Conservation (phyloP, 345 rosid species). For the Clausena lansium region DNA sequence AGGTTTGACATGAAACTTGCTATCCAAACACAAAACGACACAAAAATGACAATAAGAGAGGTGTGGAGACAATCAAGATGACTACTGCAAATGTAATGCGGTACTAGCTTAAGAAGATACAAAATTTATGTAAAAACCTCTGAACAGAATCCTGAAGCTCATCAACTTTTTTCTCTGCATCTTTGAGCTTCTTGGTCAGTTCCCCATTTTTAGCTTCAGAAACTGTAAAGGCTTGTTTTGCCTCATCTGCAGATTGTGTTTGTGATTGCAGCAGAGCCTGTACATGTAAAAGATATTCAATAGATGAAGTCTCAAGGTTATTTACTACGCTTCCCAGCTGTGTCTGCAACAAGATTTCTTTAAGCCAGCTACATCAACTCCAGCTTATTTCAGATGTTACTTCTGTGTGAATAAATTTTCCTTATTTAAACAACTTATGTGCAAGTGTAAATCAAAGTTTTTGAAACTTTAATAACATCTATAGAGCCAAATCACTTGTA, state of each 20-base stretch:
- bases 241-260: conserved; percentile 59
- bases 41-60: not conserved
- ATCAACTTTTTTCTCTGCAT: conserved; percentile 62
- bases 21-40: not conserved
- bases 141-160: conserved; percentile 76
- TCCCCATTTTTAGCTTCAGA: conserved; percentile 58
- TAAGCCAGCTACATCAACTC: too few relatives aligned
- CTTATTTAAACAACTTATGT: too few relatives aligned
- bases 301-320: not conserved
- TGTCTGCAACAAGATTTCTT: too few relatives aligned
- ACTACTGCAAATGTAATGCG: not conserved
- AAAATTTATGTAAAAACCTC: conserved; percentile 54
- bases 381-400: too few relatives aligned
- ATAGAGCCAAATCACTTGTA: too few relatives aligned
- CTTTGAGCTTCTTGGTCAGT: conserved; percentile 64
- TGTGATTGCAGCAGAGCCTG: conserved; percentile 63
- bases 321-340: too few relatives aligned
- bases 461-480: too few relatives aligned
- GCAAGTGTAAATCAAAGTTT: too few relatives aligned
- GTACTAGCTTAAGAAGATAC: not conserved
- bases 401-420: too few relatives aligned
- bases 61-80: not conserved
- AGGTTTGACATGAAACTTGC: not conserved
- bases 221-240: conserved; percentile 44
- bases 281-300: conserved; percentile 18